Evolutionary conservation across 129 eudicot species (phyloP), one percentile per base, ranked within the genome.

Genomic region (Flaveria robusta): DNA sequence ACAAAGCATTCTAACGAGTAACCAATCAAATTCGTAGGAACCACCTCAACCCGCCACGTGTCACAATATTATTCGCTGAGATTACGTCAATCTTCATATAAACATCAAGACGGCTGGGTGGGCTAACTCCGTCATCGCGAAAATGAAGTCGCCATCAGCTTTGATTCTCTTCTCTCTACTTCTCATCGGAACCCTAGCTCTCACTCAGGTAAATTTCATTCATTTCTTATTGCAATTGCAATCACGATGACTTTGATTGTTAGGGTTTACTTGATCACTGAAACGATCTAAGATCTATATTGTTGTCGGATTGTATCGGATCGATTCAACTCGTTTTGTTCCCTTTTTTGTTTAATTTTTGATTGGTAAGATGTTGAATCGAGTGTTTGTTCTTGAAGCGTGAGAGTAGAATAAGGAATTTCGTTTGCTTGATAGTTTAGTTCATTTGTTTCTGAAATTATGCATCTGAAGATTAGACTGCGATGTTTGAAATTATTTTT

Each of bases 151-250:
- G 12, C 15, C 71, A 9, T 73, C 83, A 39, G 75, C 79, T 60
- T 52, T 82, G 9, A 65, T 90, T 1, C 39, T 85, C 9, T 85
- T 74, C 87, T 68, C 79, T 56, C 56, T 86, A 2, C 74, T 86
- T 10, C 68, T 90, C 73, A 54, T 82, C 83, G 88, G 87, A 85
- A 72, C 81, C 87, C 85, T 90, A 52, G 76, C 83, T 24, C 56
- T 72, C 58, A 45, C 82, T 59, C 83, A 90, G 93, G 91, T 84
- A 55, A 42, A 5, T 42, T 46, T 19, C 16, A 58, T 45, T 43
- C 9, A 27, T 7, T 37, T 20, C 15, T 13, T 73, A 18, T 74
- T 78, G 0, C 66, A 3, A 10, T 23, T 24, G 8, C 39, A 4
- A 13, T 23, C 66, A 60, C 66, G 1, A 23, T 24, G 11, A 5